Percentiles rank a stretch among this genome's conserved stretches.
Conservation (phyloP, 306 rosid species). For the Lathyrus oleraceus region DNA sequence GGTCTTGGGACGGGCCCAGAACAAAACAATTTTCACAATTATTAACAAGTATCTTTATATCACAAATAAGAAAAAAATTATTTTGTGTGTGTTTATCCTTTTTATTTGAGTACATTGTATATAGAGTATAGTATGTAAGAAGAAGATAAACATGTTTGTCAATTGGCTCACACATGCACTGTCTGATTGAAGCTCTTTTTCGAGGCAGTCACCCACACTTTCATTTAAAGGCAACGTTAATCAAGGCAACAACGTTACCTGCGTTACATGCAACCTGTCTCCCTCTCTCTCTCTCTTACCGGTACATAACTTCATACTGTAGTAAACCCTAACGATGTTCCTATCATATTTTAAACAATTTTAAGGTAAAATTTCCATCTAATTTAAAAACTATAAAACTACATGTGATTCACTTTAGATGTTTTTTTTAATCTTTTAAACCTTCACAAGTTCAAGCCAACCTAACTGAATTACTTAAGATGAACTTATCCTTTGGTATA, state of each 20-base stretch:
- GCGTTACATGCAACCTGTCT: conserved; percentile 28
- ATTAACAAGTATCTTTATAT: too few species aligned
- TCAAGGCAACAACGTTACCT: conserved; percentile 35
- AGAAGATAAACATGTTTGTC: conserved; percentile 46
- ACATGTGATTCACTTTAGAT: not conserved
- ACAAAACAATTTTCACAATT: too few species aligned
- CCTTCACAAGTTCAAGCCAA: conserved; percentile 3
- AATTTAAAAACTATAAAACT: too few species aligned
- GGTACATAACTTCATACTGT: not conserved
- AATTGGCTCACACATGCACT: conserved; percentile 80
- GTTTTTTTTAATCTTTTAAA: not conserved
- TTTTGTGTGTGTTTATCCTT: not conserved
- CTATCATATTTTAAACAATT: not conserved
- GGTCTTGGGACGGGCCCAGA: too few species aligned
- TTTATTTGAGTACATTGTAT: conserved; percentile 3
- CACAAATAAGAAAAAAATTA: too few species aligned
- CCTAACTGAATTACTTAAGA: not conserved
- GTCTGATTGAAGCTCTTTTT: conserved; percentile 75
- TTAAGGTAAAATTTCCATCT: not conserved
- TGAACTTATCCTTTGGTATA: not conserved
- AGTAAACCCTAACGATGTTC: not conserved
- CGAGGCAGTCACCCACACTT: conserved; percentile 61
- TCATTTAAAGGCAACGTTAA: conserved; percentile 58
- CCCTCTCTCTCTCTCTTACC: conserved; percentile 13
- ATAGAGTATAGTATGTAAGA: not conserved